Percentiles rank a stretch among this genome's conserved stretches.
These are phyloP conservation scores for Annulohypoxylon stygium DNA, from an alignment of 495 filamentous ascomycete species.

Conservation along the genomic window DNA sequence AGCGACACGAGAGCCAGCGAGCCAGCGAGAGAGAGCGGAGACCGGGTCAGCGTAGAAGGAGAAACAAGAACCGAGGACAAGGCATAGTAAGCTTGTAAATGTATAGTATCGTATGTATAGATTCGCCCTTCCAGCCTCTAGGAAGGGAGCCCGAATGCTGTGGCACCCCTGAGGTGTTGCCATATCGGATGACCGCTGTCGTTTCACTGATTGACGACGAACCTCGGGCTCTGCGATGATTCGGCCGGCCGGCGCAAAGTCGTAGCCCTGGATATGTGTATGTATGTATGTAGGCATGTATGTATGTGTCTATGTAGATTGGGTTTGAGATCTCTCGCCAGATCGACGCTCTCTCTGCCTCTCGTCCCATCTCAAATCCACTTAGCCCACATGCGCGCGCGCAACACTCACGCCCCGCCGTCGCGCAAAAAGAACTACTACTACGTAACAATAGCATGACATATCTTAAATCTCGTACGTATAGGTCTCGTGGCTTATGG, in stretches of 20 bases:
- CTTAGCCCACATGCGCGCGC: not conserved
- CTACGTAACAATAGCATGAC: constrained; percentile 37
- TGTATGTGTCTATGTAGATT: constrained; percentile 25
- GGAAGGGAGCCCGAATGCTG: constrained; percentile 43
- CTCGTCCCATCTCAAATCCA: constrained; percentile 7
- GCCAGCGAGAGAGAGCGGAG: not conserved
- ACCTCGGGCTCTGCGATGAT: constrained; percentile 29
- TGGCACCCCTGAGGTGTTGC: constrained; percentile 38
- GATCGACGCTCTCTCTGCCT: constrained; percentile 15
- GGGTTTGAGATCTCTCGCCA: constrained; percentile 43
- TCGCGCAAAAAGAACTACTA: not conserved
- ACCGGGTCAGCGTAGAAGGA: not conserved
- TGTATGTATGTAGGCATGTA: too few relatives aligned
- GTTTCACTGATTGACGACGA: constrained; percentile 45
- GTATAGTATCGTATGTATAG: too few relatives aligned
- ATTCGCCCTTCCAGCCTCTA: constrained; percentile 22
- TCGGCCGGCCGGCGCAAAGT: constrained; percentile 23
- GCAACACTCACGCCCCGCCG: not conserved
- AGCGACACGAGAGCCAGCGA: not conserved
- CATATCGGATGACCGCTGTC: constrained; percentile 42
- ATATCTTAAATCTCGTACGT: constrained; percentile 24
- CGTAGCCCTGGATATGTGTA: not conserved
- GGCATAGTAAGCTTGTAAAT: not conserved
- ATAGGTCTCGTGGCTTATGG: constrained; percentile 18
- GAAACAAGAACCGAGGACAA: not conserved